Percentiles rank a stretch among this genome's conserved stretches.
phyloP scores from a whole-genome alignment of 169 alveolate species.

The Plasmodium fragile region DNA sequence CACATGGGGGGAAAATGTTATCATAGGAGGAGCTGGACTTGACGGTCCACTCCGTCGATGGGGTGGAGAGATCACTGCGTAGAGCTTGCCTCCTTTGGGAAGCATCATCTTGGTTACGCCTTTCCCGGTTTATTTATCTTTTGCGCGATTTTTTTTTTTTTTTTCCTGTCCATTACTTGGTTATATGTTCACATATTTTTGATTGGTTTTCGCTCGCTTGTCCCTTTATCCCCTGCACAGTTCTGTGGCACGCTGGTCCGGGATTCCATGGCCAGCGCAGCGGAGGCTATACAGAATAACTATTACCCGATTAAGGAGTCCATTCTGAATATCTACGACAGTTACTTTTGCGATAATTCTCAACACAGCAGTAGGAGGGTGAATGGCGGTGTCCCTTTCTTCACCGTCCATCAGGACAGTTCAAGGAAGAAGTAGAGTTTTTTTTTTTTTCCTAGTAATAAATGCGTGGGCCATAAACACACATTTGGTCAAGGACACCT shows the following conservation, averaged over 20 bases:
- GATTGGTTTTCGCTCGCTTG: not conserved
- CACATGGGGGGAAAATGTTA: not conserved
- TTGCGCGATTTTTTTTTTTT: not conserved
- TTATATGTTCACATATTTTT: not conserved
- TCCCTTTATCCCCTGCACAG: not conserved
- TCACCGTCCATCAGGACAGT: constrained; percentile 19
- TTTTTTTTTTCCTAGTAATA: not conserved
- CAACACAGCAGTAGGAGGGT: constrained; percentile 37
- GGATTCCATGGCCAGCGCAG: constrained; percentile 48
- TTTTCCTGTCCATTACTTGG: not conserved
- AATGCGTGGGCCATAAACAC: not conserved
- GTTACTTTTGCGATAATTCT: constrained; percentile 37
- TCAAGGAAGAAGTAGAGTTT: not conserved
- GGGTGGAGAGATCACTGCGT: not conserved
- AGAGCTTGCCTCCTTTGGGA: not conserved
- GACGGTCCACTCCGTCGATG: not conserved
- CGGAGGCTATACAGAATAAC: constrained; percentile 48
- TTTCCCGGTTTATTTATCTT: not conserved
- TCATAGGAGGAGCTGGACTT: too few relatives aligned
- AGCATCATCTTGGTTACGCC: not conserved
- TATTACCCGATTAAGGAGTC: constrained; percentile 68
- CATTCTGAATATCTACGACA: constrained; percentile 27
- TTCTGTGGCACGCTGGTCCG: constrained; percentile 49
- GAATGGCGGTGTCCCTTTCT: constrained; percentile 62
- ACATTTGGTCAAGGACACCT: not conserved